Conservation (phyloP, 257 asterid genomes). For the Agastache rugosa region DNA sequence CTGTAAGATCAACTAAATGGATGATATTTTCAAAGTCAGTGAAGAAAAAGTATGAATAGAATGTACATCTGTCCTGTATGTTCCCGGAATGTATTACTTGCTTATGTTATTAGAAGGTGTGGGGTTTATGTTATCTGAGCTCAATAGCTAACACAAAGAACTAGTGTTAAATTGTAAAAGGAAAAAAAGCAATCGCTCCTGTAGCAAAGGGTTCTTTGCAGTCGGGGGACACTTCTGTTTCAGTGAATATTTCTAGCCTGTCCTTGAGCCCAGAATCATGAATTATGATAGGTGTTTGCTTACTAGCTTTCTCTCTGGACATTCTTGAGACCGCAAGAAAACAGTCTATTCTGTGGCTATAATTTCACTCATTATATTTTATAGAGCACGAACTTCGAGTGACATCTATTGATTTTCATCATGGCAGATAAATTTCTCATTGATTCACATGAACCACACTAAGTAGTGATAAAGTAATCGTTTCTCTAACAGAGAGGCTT, state of each 20-base stretch:
- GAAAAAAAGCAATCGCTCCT: not conserved
- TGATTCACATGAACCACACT: not conserved
- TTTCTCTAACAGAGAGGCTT: not conserved
- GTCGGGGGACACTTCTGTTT: not conserved
- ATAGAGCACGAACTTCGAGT: not conserved
- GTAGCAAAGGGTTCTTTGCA: not conserved
- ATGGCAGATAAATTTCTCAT: no score
- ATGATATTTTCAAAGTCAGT: not conserved
- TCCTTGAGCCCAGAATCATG: not conserved
- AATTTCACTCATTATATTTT: not conserved
- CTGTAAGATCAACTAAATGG: not conserved
- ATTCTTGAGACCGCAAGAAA: no score
- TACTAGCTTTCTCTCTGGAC: not conserved
- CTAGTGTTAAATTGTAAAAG: not conserved
- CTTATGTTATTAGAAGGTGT: constrained; percentile 5
- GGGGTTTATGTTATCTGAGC: not conserved
- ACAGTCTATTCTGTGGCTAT: not conserved
- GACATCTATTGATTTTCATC: not conserved
- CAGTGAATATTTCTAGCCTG: constrained; percentile 1
- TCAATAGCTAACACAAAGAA: constrained; percentile 6
- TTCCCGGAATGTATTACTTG: not conserved
- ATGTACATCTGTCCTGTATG: not conserved
- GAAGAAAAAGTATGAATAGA: not conserved
- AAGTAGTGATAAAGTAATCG: no score
- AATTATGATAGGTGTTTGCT: not conserved